A percentile compares a stretch with the other conserved stretches of the same genome.
Evolutionary conservation across 768 basidiomycete genomes (phyloP).

Genomic region (Tylopilus plumbeoviolaceoides): DNA sequence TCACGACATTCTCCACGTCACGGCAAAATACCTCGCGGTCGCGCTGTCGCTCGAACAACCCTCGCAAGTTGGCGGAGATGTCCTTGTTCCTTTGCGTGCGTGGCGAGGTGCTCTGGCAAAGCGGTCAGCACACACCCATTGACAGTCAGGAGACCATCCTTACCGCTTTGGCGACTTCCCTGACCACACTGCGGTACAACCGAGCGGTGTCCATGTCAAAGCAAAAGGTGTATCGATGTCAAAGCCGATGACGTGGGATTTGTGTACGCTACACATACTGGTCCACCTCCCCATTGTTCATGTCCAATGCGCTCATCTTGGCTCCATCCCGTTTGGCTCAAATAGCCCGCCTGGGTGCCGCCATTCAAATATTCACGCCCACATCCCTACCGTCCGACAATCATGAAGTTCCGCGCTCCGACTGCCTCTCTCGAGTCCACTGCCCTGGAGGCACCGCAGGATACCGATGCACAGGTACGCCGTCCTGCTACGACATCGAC

Average conservation of each 20-base stretch:
- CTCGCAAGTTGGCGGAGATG: slow-evolving; percentile 51
- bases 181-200: slow-evolving; percentile 29
- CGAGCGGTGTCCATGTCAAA: slow-evolving; percentile 25
- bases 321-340: slow-evolving; percentile 8
- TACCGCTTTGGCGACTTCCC: slow-evolving; percentile 30
- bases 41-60: slow-evolving; percentile 42
- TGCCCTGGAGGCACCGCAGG: neutral
- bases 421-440: slow-evolving; percentile 14
- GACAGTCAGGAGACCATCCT: neutral
- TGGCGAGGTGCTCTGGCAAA: slow-evolving; percentile 35
- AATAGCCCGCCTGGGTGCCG: slow-evolving; percentile 8
- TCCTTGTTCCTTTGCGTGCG: slow-evolving; percentile 36
- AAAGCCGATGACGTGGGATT: slow-evolving; percentile 18
- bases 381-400: neutral
- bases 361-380: neutral
- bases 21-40: slow-evolving; percentile 30
- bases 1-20: slow-evolving; percentile 55
- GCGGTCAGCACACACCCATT: neutral
- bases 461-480: slow-evolving; percentile 8
- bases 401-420: slow-evolving; percentile 20
- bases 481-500: neutral
- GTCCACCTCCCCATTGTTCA: slow-evolving; percentile 18
- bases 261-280: slow-evolving; percentile 6
- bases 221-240: slow-evolving; percentile 4
- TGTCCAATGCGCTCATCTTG: neutral